These are phyloP conservation scores for Lecanosticta acicola DNA, from an alignment of 2,329 filamentous ascomycete species.

Conservation along the genomic window DNA sequence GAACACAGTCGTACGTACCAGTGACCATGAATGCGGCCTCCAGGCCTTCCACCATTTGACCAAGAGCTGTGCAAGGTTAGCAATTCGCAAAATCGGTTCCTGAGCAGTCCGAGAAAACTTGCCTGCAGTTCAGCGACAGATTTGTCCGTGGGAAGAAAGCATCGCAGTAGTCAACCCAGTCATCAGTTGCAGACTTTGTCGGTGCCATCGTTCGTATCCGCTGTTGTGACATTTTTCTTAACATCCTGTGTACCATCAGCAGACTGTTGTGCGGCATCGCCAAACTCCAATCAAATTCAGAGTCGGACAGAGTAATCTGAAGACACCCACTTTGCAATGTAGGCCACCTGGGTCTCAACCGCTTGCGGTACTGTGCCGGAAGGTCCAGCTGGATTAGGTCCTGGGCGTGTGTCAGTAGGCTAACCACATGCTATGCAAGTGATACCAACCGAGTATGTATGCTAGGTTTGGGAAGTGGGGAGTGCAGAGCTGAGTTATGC, in stretches of 20 bases:
- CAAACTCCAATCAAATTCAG: too few species aligned
- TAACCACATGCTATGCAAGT: not conserved
- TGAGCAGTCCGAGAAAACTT: not conserved
- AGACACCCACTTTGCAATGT: constrained; percentile 59
- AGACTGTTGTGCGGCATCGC: too few species aligned
- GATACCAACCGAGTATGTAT: constrained; percentile 19
- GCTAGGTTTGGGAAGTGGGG: constrained; percentile 22
- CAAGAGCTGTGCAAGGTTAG: constrained; percentile 54
- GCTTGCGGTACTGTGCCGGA: constrained; percentile 40
- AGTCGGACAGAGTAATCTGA: too few species aligned
- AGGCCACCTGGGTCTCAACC: constrained; percentile 61
- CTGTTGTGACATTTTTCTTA: constrained; percentile 62
- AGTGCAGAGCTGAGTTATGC: not conserved
- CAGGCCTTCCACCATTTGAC: constrained; percentile 63
- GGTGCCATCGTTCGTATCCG: constrained; percentile 60
- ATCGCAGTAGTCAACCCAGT: constrained; percentile 33
- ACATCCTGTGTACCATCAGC: too few species aligned
- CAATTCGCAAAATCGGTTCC: too few species aligned
- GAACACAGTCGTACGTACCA: constrained; percentile 44
- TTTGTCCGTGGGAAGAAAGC: constrained; percentile 49
- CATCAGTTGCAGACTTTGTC: constrained; percentile 50
- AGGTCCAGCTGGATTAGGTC: constrained; percentile 19
- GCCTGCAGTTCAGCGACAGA: constrained; percentile 55
- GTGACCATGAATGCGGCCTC: constrained; percentile 59
- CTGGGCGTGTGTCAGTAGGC: too few species aligned